phyloP scores from a whole-genome alignment of 2,329 filamentous ascomycete species.

The Paramyrothecium roridum region DNA sequence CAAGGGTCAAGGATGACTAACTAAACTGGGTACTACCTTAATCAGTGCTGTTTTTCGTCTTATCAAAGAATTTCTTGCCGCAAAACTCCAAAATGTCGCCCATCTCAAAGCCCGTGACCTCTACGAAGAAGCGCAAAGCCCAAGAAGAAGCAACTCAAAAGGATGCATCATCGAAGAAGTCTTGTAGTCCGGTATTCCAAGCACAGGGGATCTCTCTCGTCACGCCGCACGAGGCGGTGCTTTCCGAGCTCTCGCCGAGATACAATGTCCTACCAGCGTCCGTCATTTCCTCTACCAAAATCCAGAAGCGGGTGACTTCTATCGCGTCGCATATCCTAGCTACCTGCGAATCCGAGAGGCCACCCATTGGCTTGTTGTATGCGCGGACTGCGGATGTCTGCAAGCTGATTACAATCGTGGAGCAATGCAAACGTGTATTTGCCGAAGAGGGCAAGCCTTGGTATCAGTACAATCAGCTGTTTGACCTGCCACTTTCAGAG shows the following conservation, averaged over 20 bases:
- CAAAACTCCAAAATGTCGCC: not conserved
- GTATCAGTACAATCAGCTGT: constrained; percentile 57
- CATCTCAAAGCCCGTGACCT: not conserved
- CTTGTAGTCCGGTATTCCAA: constrained; percentile 1
- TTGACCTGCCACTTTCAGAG: constrained; percentile 37
- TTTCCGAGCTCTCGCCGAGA: constrained; percentile 39
- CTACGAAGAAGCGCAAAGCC: constrained; percentile 14
- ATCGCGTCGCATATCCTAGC: constrained; percentile 41
- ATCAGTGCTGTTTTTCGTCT: not conserved
- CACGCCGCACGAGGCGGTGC: constrained; percentile 38
- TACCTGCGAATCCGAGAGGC: constrained; percentile 5
- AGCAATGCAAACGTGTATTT: constrained; percentile 61
- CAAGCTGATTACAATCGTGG: constrained; percentile 67
- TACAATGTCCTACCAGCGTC: constrained; percentile 50
- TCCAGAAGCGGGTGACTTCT: constrained; percentile 49
- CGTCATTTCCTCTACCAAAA: constrained; percentile 58
- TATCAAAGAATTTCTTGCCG: not conserved
- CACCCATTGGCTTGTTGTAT: constrained; percentile 43
- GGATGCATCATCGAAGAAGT: constrained; percentile 9
- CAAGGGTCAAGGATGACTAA: not conserved
- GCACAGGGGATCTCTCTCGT: constrained; percentile 17
- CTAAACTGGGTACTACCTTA: not conserved
- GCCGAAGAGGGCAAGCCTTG: constrained; percentile 41
- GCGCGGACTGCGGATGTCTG: constrained; percentile 48
- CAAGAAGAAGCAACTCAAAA: constrained; percentile 1